phyloP scores from a whole-genome alignment of 371 early-diverging fungal species.

The Mortierella sp. region DNA sequence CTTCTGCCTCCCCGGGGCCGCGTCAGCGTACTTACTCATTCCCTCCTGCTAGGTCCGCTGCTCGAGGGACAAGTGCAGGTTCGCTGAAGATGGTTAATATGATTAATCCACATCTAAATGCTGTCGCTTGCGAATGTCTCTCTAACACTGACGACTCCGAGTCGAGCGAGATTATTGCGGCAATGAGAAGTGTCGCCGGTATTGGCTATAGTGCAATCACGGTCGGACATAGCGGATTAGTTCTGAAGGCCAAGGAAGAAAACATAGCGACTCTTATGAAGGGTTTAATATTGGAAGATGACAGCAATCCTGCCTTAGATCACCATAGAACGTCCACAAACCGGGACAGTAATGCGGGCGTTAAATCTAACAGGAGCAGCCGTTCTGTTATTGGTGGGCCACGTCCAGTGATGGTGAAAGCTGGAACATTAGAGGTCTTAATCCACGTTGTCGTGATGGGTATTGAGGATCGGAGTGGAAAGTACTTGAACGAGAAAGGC shows the following conservation, averaged over 20 bases:
- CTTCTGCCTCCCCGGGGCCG: slow-evolving; percentile 3
- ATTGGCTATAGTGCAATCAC: slow-evolving; percentile 45
- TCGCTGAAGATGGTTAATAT: slow-evolving; percentile 34
- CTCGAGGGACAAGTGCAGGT: slow-evolving; percentile 11
- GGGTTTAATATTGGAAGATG: slow-evolving; percentile 20
- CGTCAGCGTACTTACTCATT: slow-evolving; percentile 57
- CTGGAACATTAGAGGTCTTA: slow-evolving; percentile 65
- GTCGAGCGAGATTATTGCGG: slow-evolving; percentile 22
- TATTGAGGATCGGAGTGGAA: slow-evolving; percentile 57
- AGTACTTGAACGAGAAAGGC: slow-evolving; percentile 62
- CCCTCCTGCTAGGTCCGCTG: slow-evolving; percentile 41
- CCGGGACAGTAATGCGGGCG: slow-evolving; percentile 2
- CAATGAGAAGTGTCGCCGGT: slow-evolving; percentile 53
- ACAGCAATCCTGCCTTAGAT: not conserved
- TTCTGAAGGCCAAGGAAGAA: slow-evolving; percentile 51
- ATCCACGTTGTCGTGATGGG: slow-evolving; percentile 69
- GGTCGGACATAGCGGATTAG: slow-evolving; percentile 45
- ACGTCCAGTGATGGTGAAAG: slow-evolving; percentile 60
- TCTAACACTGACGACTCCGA: slow-evolving; percentile 19
- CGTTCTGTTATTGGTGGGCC: slow-evolving; percentile 14
- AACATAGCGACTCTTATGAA: slow-evolving; percentile 27
- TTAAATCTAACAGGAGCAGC: slow-evolving; percentile 21
- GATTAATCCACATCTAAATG: slow-evolving; percentile 52
- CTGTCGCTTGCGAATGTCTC: slow-evolving; percentile 50
- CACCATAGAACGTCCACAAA: not conserved